These are phyloP conservation scores for Blepharisma japonicum DNA, from an alignment of 73 alveolate species.

Conservation along the genomic window DNA sequence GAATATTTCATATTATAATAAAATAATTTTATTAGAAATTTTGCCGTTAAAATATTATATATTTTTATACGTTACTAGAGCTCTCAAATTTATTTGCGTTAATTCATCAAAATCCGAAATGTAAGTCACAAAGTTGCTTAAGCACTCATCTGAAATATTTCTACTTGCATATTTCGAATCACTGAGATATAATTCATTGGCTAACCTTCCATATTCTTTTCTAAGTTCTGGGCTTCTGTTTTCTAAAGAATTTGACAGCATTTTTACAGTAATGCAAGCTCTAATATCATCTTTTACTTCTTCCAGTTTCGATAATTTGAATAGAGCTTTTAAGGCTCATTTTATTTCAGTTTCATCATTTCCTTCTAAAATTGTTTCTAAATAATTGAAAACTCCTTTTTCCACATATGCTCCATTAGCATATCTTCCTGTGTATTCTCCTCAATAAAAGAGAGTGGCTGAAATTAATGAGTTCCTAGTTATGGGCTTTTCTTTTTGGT, in stretches of 20 bases:
- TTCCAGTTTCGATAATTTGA: background rate
- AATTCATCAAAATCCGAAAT: no score
- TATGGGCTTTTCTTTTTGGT: no score
- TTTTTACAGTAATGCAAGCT: background rate
- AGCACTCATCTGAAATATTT: no score
- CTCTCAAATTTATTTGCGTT: no score
- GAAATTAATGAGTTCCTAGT: no score
- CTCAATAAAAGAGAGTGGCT: no score
- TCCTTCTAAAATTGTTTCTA: background rate
- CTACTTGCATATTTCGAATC: no score
- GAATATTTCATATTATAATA: background rate
- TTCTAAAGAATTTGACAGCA: background rate
- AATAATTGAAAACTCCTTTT: background rate
- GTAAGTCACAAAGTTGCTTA: no score
- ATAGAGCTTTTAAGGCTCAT: background rate
- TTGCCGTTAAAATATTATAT: no score
- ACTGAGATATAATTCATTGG: background rate
- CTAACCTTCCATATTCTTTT: background rate
- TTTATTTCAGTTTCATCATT: background rate
- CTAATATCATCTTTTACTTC: background rate
- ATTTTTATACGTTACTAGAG: no score
- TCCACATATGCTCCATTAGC: background rate
- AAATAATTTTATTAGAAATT: background rate
- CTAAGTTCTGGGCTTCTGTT: background rate
- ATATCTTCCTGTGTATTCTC: no score